Evolutionary conservation across 2,329 filamentous ascomycete species (phyloP), one percentile per base, ranked within the genome.

Genomic region (Helotiales sp.): DNA sequence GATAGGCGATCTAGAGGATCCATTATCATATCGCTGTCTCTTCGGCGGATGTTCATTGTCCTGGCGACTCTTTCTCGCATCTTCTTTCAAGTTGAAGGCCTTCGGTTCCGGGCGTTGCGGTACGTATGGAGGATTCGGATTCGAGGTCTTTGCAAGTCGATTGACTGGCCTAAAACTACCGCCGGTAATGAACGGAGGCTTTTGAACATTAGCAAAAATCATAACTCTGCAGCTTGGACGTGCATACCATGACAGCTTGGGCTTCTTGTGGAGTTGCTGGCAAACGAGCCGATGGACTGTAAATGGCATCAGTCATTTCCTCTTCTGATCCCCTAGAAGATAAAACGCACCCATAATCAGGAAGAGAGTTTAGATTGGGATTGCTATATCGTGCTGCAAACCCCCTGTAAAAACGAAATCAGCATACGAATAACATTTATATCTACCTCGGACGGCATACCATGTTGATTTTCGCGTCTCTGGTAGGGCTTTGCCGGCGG

Each of bases 1-100:
- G 52, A 68, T 68, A 10, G 63, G 63, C 7, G 40, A 28, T 28
- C 2, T 62, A 10, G 58, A 63, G 8, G 66, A 65, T 2, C 66
- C 61, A 26, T 40, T 43, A 1, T 65, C 59, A 26, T 28, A 32
- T 26, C 64, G 64, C 24, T 63, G 69, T 62, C 52, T 64, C 45
- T 70, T 70, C 11, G 22, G 13, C 22, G 60, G 52, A 52, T 55
- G 11, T 32, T 26, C 63, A 28, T 57, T 7, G 30, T 34, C 17
- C 32, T n/a, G 32, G 8, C 28, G 32, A n/a, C 32, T 10, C 6
- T n/a, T 40, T 45, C n/a, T 63, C 40, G 32, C 22, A 43, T 43
- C 47, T 7, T 20, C 30, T n/a, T 5, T 57, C 7, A 49, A n/a
- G 8, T 52, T 24, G 32, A 54, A 60, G 8, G 20, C 8, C 8